phyloP scores from a whole-genome alignment of 164 flowering plant species.

The Chimonanthus praecox region DNA sequence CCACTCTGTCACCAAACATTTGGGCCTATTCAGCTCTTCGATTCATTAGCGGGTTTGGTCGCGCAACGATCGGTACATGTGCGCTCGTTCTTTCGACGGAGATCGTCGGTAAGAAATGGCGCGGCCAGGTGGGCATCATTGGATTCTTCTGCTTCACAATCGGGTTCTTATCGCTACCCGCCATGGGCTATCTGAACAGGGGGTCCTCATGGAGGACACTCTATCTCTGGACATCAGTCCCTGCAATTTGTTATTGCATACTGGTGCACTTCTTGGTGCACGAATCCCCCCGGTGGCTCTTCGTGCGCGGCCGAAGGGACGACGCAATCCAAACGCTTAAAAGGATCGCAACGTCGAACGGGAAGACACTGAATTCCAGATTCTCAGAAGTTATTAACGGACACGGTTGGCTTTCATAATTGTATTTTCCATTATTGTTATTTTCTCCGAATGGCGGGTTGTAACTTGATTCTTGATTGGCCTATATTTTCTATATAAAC shows the following conservation, averaged over 20 bases:
- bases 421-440: too few relatives aligned
- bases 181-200: slow-evolving; percentile 34
- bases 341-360: not conserved
- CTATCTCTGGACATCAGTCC: slow-evolving; percentile 46
- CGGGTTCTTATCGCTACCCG: slow-evolving; percentile 66
- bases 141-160: slow-evolving; percentile 54
- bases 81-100: slow-evolving; percentile 25
- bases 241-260: slow-evolving; percentile 32
- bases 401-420: not conserved
- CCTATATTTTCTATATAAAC: too few relatives aligned
- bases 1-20: slow-evolving; percentile 40
- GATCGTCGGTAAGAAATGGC: slow-evolving; percentile 53
- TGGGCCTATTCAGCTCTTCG: slow-evolving; percentile 54
- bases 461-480: too few relatives aligned
- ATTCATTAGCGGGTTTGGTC: slow-evolving; percentile 49
- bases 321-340: slow-evolving; percentile 34
- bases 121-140: slow-evolving; percentile 44
- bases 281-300: slow-evolving; percentile 57
- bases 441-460: too few relatives aligned
- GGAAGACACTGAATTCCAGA: not conserved
- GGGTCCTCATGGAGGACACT: slow-evolving; percentile 46
- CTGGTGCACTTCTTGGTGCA: slow-evolving; percentile 27
- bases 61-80: slow-evolving; percentile 52
- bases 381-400: not conserved
- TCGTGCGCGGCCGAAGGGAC: slow-evolving; percentile 39